Evolutionary conservation across 1,284 basidiomycete genomes (phyloP).

Genomic region (Ceratobasidium sp.): DNA sequence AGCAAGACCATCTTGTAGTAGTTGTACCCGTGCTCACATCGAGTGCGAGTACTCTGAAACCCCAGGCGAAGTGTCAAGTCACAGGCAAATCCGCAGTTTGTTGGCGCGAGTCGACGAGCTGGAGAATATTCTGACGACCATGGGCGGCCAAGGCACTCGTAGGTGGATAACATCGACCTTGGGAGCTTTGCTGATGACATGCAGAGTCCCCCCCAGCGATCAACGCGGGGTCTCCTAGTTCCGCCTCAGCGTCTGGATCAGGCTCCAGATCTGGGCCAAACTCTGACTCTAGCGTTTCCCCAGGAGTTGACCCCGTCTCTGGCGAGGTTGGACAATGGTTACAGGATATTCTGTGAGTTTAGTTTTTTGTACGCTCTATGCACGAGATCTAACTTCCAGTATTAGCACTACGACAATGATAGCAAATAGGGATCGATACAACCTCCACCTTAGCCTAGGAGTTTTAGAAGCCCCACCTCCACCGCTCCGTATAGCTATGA

Average conservation of each 20-base stretch:
- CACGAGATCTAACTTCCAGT: background rate
- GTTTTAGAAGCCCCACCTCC: conserved; percentile 4
- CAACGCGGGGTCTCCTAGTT: background rate
- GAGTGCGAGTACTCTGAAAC: conserved; percentile 7
- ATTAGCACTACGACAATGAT: conserved; percentile 16
- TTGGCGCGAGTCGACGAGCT: conserved; percentile 11
- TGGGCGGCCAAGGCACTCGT: background rate
- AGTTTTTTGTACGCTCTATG: background rate
- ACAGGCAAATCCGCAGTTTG: background rate
- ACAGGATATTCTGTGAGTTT: conserved; percentile 19
- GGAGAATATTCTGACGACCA: background rate
- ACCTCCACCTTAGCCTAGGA: conserved; percentile 1
- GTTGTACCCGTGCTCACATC: conserved; percentile 9
- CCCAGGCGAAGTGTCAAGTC: background rate
- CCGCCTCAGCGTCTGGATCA: background rate
- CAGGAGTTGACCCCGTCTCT: conserved; percentile 9
- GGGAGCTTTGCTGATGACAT: background rate
- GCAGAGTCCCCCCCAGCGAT: background rate
- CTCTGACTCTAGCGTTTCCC: no score
- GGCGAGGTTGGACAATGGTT: conserved; percentile 9
- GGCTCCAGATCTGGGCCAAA: background rate
- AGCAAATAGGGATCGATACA: conserved; percentile 10
- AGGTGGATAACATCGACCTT: background rate
- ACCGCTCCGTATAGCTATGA: conserved; percentile 19
- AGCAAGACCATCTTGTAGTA: conserved; percentile 8